phyloP scores from a whole-genome alignment of 2,329 filamentous ascomycete genomes.

The Plenodomus lindquistii region DNA sequence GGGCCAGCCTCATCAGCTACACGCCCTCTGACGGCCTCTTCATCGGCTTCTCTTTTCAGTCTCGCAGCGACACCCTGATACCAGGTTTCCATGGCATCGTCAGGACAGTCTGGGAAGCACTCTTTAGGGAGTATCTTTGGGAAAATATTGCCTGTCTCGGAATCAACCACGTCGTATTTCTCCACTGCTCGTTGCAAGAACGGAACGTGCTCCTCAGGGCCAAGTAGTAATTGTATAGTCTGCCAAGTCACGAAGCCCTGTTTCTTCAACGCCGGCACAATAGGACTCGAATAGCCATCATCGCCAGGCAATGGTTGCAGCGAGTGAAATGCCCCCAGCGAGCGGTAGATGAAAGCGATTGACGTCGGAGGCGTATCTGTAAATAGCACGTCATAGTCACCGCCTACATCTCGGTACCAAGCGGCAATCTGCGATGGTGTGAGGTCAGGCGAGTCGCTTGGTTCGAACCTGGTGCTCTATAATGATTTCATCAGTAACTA shows the following conservation, averaged over 20 bases:
- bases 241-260: slow-evolving; percentile 93
- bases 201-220: slow-evolving; percentile 83
- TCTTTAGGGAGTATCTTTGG: slow-evolving; percentile 68
- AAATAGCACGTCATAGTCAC: slow-evolving; percentile 67
- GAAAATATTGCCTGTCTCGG: slow-evolving; percentile 62
- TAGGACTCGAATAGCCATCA: slow-evolving; percentile 73
- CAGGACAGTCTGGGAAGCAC: slow-evolving; percentile 71
- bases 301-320: slow-evolving; percentile 70
- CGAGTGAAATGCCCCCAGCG: slow-evolving; percentile 85
- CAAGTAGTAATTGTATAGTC: slow-evolving; percentile 84
- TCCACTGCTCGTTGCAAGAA: slow-evolving; percentile 81
- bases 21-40: slow-evolving; percentile 27
- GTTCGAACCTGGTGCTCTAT: slow-evolving; percentile 49
- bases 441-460: slow-evolving; percentile 51
- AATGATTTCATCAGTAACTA: background rate
- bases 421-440: slow-evolving; percentile 54
- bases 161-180: slow-evolving; percentile 75
- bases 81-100: slow-evolving; percentile 83
- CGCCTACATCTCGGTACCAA: slow-evolving; percentile 54
- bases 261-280: slow-evolving; percentile 78
- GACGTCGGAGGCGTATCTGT: slow-evolving; percentile 71
- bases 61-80: slow-evolving; percentile 76
- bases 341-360: slow-evolving; percentile 91
- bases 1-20: slow-evolving; percentile 29
- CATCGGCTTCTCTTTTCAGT: slow-evolving; percentile 65